phyloP scores from a whole-genome alignment of 1,284 basidiomycete species.

The Ganoderma sp. region DNA sequence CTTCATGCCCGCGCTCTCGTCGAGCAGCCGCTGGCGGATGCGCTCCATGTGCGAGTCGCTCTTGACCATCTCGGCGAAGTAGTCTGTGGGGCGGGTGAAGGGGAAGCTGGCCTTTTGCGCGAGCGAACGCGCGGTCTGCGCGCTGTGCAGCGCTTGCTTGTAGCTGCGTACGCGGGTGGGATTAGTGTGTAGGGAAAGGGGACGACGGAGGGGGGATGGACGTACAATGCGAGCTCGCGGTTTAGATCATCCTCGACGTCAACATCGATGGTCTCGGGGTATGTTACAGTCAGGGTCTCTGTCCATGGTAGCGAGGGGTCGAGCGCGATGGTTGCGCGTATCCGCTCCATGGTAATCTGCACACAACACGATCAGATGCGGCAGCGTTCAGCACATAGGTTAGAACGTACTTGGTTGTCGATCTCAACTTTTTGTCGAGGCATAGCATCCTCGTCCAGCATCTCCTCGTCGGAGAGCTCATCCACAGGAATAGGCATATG shows the following conservation, averaged over 20 bases:
- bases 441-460: conserved; percentile 78
- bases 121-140: conserved; percentile 75
- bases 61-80: conserved; percentile 99
- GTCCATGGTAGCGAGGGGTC: conserved; percentile 83
- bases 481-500: conserved; percentile 63
- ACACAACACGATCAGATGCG: not conserved
- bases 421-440: conserved; percentile 83
- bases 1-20: conserved; percentile 90
- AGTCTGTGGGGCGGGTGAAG: conserved; percentile 93
- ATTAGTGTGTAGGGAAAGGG: not conserved
- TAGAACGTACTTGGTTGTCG: conserved; percentile 72
- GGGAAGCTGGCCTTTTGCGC: conserved; percentile 80
- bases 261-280: conserved; percentile 76
- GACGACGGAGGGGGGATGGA: conserved; percentile 26
- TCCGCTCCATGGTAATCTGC: conserved; percentile 81
- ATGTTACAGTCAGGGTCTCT: conserved; percentile 81
- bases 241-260: conserved; percentile 90
- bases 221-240: conserved; percentile 93
- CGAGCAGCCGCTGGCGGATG: conserved; percentile 88
- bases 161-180: conserved; percentile 67
- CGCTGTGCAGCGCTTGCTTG: conserved; percentile 91
- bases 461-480: conserved; percentile 58
- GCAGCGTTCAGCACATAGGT: too few species aligned
- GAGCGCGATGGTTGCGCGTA: conserved; percentile 80
- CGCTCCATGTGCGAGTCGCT: conserved; percentile 98